A percentile compares a stretch with the other conserved stretches of the same genome.
These are phyloP conservation scores for Obelidium mucronatum DNA, from an alignment of 192 early-diverging fungal genomes.

Conservation along the genomic window DNA sequence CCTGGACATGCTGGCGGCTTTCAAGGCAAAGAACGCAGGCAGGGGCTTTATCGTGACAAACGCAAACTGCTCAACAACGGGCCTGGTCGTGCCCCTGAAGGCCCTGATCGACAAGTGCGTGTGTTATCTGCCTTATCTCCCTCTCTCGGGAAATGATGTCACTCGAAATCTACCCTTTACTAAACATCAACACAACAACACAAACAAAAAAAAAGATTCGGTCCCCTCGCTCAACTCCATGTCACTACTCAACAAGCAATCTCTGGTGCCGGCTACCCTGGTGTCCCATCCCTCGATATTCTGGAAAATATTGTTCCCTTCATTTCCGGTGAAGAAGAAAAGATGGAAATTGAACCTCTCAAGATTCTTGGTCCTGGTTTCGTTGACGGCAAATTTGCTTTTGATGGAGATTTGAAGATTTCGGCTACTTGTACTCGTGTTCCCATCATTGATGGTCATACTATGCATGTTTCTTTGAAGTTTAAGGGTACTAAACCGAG, in stretches of 20 bases:
- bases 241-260: conserved; percentile 97
- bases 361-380: conserved; percentile 84
- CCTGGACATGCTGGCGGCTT: conserved; percentile 81
- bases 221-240: conserved; percentile 78
- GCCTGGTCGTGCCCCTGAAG: conserved; percentile 89
- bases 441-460: conserved; percentile 95
- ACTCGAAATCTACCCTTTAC: neutral
- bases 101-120: conserved; percentile 70
- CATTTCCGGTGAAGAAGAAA: conserved; percentile 95
- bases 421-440: conserved; percentile 97
- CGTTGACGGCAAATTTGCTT: conserved; percentile 11
- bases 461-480: conserved; percentile 86
- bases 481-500: conserved; percentile 77
- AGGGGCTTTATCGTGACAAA: conserved; percentile 94
- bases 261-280: conserved; percentile 97
- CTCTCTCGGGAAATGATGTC: conserved; percentile 10
- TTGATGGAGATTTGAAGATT: conserved; percentile 62
- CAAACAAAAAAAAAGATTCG: conserved; percentile 61
- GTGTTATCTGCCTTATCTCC: neutral
- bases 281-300: conserved; percentile 94
- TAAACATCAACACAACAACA: neutral
- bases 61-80: conserved; percentile 99
- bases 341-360: conserved; percentile 92
- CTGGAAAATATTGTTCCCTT: conserved; percentile 95
- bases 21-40: conserved; percentile 64